Evolutionary conservation across 2,329 filamentous ascomycete species (phyloP).

Genomic region (Fusarium illudens): DNA sequence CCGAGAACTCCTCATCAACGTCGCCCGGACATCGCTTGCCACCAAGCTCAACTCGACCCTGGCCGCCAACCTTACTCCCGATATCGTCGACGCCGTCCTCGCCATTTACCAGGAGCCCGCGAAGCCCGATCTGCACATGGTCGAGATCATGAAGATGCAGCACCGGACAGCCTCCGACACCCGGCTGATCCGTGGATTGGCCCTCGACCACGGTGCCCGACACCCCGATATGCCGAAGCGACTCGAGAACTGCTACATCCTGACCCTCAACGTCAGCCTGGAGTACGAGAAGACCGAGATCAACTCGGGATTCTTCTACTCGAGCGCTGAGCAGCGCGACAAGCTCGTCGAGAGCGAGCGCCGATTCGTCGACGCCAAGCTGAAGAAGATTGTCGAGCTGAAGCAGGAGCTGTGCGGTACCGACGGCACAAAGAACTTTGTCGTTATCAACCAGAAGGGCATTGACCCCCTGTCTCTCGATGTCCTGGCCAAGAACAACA

Average conservation of each 20-base stretch:
- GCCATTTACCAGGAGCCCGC: slow-evolving; percentile 88
- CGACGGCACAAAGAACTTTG: slow-evolving; percentile 93
- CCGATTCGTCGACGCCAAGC: slow-evolving; percentile 92
- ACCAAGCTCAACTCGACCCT: slow-evolving; percentile 93
- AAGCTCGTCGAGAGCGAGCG: slow-evolving; percentile 98
- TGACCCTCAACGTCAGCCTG: slow-evolving; percentile 94
- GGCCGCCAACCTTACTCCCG: slow-evolving; percentile 89
- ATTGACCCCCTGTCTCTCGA: slow-evolving; percentile 97
- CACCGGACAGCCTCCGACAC: slow-evolving; percentile 96
- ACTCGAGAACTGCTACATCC: slow-evolving; percentile 92
- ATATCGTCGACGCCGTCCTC: slow-evolving; percentile 95
- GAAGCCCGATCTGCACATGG: slow-evolving; percentile 98
- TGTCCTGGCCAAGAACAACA: slow-evolving; percentile 97
- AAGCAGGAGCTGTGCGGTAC: slow-evolving; percentile 98
- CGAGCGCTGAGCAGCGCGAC: slow-evolving; percentile 93
- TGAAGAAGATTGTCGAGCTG: slow-evolving; percentile 96
- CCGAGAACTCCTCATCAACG: slow-evolving; percentile 90
- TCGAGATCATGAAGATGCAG: slow-evolving; percentile 99
- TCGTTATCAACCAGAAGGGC: slow-evolving; percentile 99
- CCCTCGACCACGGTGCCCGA: slow-evolving; percentile 91
- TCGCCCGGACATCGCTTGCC: slow-evolving; percentile 91
- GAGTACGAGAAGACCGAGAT: slow-evolving; percentile 99
- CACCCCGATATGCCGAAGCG: slow-evolving; percentile 99
- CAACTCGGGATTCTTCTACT: slow-evolving; percentile 99
- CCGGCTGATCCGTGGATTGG: slow-evolving; percentile 91